Evolutionary conservation across 805 yeast species (phyloP), one percentile per base, ranked within the genome.

Genomic region (Hanseniaspora pseudoguilliermondii): DNA sequence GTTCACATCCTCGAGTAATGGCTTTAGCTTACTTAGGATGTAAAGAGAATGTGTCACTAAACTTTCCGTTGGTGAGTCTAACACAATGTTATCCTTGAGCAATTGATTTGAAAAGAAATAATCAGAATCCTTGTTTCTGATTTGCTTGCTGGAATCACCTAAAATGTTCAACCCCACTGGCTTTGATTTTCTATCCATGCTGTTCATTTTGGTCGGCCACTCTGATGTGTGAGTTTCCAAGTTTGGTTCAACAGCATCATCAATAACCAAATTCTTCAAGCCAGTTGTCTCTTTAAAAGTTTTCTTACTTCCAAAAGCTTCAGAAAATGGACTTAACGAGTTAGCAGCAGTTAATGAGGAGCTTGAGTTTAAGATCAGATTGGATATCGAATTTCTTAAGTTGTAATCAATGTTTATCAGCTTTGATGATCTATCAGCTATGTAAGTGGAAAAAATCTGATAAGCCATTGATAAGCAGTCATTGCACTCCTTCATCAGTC

Each of bases 371-470:
- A 72, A 55, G 64, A 77, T 70, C 0, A 74, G 65, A 5, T 59
- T 58, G 0, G 75, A 67, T 25, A 81, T 75, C 40, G 71, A 64
- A 39, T 70, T 73, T 58, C 81, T 70, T 41, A 81, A 63, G 10
- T 59, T 62, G 62, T 78, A 81, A 59, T 83, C 83, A 49, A 88
- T 79, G 61, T 88, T 88, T 36, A 88, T 69, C 57, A 82, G 83
- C 60, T 74, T 79, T 0, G 90, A 84, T 0, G 95, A 78, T 18
- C 84, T 84, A 20, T 73, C 67, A 16, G 83, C 75, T 49, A 88
- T 72, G 65, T 79, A 86, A 0, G 84, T 75, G 7, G 83, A 75
- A 65, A 78, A 86, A 34, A 87, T 79, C 50, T 75, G 76, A 66
- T 81, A 84, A 0, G 83, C 83, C 57, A 75, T 71, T 2, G 84